Evolutionary conservation across 441 rosid genomes (phyloP), one percentile per base, ranked within the genome.

Genomic region (Biscutella laevigata): DNA sequence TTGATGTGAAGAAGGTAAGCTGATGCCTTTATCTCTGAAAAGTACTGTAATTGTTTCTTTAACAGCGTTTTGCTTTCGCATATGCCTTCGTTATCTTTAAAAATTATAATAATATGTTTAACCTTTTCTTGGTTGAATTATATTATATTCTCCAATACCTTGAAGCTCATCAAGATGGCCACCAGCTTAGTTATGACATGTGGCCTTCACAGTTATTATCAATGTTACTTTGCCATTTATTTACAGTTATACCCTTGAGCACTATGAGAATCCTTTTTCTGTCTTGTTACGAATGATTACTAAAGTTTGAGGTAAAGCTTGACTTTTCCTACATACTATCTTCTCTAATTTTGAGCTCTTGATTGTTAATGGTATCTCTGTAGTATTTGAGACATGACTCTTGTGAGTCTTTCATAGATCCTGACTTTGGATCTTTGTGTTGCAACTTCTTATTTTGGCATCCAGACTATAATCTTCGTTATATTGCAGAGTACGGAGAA

Each of bases 401-500:
- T 37, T 30, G 47, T 58, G 28, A 52, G 59, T 36, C 36, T 51
- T 65, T 41, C 24, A 15, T 50, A 43, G 50, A 30, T 29, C 49
- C 1, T 51, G 32, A 8, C 17, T 19, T 43, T 26, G 56, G 29
- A 40, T 56, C 46, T 36, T 22, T 57, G n/a, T 37, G 47, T 13
- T 51, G 50, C 4, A 37, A 35, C 36, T 51, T 42, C 30, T 36
- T 42, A 40, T 29, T 52, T 24, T 11, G 39, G 36, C 27, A 66
- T 38, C 33, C 32, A 45, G 21, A 20, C 10, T 61, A 48, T 47
- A 54, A 6, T 35, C 8, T 61, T 55, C 1, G 27, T 48, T 30
- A 21, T 29, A 40, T 48, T 67, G 75, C 73, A 78, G 87, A 71
- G 80, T 59, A 61, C 74, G 49, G 79, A 78, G 64, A 57, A 72